phyloP scores from a whole-genome alignment of 2,329 filamentous ascomycete species.

The Coleophoma cylindrospora region DNA sequence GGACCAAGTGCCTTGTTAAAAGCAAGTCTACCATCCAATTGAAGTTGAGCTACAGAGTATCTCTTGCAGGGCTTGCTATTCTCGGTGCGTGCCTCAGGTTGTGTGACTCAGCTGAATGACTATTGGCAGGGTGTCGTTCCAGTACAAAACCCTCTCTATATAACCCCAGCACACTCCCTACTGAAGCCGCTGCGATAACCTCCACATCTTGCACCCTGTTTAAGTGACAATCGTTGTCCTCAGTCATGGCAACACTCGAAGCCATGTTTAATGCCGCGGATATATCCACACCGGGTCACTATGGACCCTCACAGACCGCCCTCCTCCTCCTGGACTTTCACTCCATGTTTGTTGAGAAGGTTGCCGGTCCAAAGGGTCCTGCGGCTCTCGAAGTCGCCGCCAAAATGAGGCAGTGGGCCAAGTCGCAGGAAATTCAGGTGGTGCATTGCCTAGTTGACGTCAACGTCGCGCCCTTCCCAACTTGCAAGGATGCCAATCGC shows the following conservation, averaged over 20 bases:
- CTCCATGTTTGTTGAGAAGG: conserved; percentile 12
- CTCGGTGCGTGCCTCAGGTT: no score
- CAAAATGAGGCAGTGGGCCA: conserved; percentile 21
- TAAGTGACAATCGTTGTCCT: background rate
- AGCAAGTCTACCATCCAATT: no score
- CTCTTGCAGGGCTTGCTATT: no score
- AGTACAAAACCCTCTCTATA: no score
- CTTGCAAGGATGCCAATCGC: conserved; percentile 15
- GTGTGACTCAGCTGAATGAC: no score
- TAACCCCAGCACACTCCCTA: no score
- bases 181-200: no score
- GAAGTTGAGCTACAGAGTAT: no score
- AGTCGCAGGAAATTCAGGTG: conserved; percentile 20
- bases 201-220: background rate
- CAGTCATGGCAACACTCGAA: conserved; percentile 1
- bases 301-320: conserved; percentile 22
- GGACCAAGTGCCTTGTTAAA: no score
- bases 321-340: conserved; percentile 28
- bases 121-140: no score
- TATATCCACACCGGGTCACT: conserved; percentile 11
- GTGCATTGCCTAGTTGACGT: conserved; percentile 23
- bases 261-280: conserved; percentile 1
- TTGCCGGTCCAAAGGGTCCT: conserved; percentile 7
- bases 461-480: conserved; percentile 13
- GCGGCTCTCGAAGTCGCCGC: conserved; percentile 16